Evolutionary conservation across 1,284 basidiomycete genomes (phyloP), one percentile per base, ranked within the genome.

Genomic region (Puccinia hordei): DNA sequence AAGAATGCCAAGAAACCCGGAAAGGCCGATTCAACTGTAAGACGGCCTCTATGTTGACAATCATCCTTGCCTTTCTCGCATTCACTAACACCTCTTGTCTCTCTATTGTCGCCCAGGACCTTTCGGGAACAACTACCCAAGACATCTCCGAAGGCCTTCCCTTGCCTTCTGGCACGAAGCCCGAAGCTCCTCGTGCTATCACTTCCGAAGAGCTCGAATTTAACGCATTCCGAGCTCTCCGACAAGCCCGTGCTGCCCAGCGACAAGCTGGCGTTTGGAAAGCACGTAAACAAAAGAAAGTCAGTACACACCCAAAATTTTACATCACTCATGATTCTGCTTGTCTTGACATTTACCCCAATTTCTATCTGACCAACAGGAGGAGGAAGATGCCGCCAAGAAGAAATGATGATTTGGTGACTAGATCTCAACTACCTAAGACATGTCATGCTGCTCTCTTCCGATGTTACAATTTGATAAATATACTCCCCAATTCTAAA

Each of bases 1-100:
- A 92, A 93, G 88, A 96, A 97, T 88, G 89, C 92, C 83, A 90
- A 91, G 88, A 98, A 98, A 89, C 91, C 93, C 87, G 97, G 97
- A 90, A 92, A 93, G 89, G 93, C 92, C 82, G 94, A 97, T 87
- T 92, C 93, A 81, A 90, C 91, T 81, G 94, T 94, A 85, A 83
- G 92, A 89, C 15, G 17, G 17, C 19, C 33, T 41, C 33, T n/a
- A 33, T 13, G 8, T 15, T 49, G 17, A 19, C 41, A 22, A 24
- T 66, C 9, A 63, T n/a, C n/a, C 35, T 30, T 12, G n/a, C 41
- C 19, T 0, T n/a, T n/a, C 17, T 41, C 13, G 9, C 35, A 51
- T 46, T 76, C 51, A 30, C 38, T 79, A 33, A 27, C 53, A 65
- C 68, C 71, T 33, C 53, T 24, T 38, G 66, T 83, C 71, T 51